Percentiles rank a stretch among this genome's conserved stretches.
Conservation (phyloP, 139 green algal species). For the Desmodesmus armatus region DNA sequence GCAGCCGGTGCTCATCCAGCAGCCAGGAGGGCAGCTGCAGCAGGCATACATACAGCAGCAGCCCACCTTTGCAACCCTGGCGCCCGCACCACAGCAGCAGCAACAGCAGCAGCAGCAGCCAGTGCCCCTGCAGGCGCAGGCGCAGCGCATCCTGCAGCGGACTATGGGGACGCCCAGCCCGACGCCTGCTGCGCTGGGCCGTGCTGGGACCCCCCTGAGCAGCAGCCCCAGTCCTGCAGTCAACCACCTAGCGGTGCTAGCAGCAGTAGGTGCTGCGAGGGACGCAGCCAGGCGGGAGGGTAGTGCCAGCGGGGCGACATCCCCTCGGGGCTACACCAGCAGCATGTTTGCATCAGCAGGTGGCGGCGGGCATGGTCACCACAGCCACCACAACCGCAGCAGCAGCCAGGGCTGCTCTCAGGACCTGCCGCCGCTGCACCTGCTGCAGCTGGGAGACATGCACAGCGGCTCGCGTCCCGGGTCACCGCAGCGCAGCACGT, state of each 20-base stretch:
- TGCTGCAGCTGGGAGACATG: constrained; percentile 5
- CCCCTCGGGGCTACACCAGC: not conserved
- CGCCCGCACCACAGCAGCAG: not conserved
- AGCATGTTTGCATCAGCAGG: too few species aligned
- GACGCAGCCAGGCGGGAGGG: constrained; percentile 21
- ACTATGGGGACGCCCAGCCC: constrained; percentile 5
- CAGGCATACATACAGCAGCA: constrained; percentile 17
- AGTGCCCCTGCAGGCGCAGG: constrained; percentile 4
- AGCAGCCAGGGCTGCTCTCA: constrained; percentile 18
- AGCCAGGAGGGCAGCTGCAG: not conserved
- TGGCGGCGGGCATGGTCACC: too few species aligned
- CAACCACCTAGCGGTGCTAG: constrained; percentile 31
- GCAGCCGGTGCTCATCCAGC: constrained; percentile 8
- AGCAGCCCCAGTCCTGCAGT: constrained; percentile 14
- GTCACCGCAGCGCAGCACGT: not conserved
- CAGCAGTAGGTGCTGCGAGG: constrained; percentile 21
- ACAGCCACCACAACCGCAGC: constrained; percentile 8
- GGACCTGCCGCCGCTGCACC: not conserved
- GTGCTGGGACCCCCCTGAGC: not conserved
- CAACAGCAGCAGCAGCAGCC: not conserved
- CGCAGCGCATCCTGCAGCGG: not conserved
- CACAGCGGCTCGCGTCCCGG: too few species aligned
- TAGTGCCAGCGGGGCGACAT: constrained; percentile 6
- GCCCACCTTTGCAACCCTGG: not conserved
- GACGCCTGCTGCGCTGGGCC: not conserved